Conservation (phyloP, 371 early-diverging fungal species). For the Rhizomucor miehei region DNA sequence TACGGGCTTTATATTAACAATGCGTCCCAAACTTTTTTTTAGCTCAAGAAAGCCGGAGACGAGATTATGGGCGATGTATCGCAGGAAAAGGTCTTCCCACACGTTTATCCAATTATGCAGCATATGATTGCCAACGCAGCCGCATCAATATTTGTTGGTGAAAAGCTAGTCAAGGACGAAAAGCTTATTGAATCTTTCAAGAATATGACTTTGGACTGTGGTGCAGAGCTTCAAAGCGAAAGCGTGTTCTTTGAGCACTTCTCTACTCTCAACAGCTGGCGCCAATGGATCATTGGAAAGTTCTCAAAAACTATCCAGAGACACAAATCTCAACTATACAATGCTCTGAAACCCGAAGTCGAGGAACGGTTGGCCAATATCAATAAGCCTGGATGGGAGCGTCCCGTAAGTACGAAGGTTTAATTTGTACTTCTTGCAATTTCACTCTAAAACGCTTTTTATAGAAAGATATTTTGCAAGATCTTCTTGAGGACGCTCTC, state of each 20-base stretch:
- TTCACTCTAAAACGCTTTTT: background rate
- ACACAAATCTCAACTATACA: conserved; percentile 6
- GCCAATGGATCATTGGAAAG: conserved; percentile 15
- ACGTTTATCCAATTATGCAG: conserved; percentile 15
- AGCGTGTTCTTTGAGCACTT: conserved; percentile 12
- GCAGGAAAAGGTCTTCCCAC: background rate
- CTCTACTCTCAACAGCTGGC: conserved; percentile 4
- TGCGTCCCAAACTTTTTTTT: too few relatives aligned
- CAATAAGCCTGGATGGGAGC: background rate
- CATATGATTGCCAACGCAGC: conserved; percentile 17
- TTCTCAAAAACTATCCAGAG: background rate
- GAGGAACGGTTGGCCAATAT: conserved; percentile 1
- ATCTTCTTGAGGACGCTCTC: conserved; percentile 17
- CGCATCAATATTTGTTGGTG: conserved; percentile 22
- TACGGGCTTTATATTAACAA: too few relatives aligned
- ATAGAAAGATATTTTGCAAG: conserved; percentile 21
- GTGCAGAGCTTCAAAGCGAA: conserved; percentile 8
- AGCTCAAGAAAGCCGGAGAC: too few relatives aligned
- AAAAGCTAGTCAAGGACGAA: conserved; percentile 8
- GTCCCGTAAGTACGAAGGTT: conserved; percentile 3
- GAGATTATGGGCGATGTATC: too few relatives aligned
- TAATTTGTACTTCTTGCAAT: background rate
- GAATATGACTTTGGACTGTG: conserved; percentile 19
- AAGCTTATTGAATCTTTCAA: conserved; percentile 21
- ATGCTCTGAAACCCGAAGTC: conserved; percentile 10